These are phyloP conservation scores for Blumeriella jaapii DNA, from an alignment of 2,329 filamentous ascomycete genomes.

Conservation along the genomic window DNA sequence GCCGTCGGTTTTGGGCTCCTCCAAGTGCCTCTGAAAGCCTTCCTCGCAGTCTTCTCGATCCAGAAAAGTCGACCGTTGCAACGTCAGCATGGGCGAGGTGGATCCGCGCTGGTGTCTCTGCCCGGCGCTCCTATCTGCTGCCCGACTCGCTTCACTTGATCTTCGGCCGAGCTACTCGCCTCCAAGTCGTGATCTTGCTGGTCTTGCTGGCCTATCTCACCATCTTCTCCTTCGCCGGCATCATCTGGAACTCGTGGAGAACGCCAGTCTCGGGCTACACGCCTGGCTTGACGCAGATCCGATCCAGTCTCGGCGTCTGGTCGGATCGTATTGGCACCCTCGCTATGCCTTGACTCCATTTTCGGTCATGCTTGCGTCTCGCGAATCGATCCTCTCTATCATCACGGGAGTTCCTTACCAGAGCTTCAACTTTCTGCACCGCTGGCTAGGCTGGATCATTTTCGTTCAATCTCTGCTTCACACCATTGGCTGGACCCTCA, in stretches of 20 bases:
- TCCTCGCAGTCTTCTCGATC: slow-evolving; percentile 24
- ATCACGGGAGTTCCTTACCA: slow-evolving; percentile 66
- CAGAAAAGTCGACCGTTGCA: slow-evolving; percentile 13
- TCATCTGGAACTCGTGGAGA: slow-evolving; percentile 56
- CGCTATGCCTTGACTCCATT: slow-evolving; percentile 63
- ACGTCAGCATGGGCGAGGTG: slow-evolving; percentile 9
- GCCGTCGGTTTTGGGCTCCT: background rate
- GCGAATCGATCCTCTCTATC: slow-evolving; percentile 58
- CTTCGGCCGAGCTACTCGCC: slow-evolving; percentile 56
- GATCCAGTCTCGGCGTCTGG: slow-evolving; percentile 55
- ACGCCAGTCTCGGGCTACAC: slow-evolving; percentile 36
- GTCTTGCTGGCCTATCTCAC: slow-evolving; percentile 49
- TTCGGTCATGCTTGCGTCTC: slow-evolving; percentile 52
- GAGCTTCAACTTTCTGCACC: slow-evolving; percentile 66
- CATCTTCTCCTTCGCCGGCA: slow-evolving; percentile 58
- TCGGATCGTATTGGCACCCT: slow-evolving; percentile 58
- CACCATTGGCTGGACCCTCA: slow-evolving; percentile 54
- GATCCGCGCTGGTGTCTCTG: slow-evolving; percentile 4
- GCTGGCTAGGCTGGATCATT: slow-evolving; percentile 66
- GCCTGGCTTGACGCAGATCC: too few species aligned
- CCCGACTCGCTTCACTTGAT: slow-evolving; percentile 44
- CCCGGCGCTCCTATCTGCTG: slow-evolving; percentile 37
- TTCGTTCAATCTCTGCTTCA: slow-evolving; percentile 56
- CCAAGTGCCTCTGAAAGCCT: slow-evolving; percentile 6
- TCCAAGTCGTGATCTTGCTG: slow-evolving; percentile 52